Base-by-base conservation (phyloP, 2,329 filamentous ascomycete genomes). In the Lasiodiplodia gonubiensis region DNA sequence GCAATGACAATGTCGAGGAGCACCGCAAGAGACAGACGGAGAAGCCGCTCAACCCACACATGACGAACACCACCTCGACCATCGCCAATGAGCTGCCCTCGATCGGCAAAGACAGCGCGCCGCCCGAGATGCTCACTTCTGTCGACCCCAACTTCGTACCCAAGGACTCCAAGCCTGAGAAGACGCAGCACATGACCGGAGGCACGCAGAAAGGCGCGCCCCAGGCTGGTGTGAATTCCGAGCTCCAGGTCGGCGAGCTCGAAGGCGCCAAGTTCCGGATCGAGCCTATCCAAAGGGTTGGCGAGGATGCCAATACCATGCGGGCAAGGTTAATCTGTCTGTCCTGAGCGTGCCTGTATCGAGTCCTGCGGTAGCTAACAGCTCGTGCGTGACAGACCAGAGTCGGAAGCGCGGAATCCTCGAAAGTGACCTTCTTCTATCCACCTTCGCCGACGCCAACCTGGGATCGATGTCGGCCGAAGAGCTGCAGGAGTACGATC, bases 361-460 rank as follows among this genome's bases (percentile, higher is more conserved):
- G 49, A 42, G 60, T 30, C 55, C 68, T 48, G 27, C 25, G 3
- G 4, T 10, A n/a, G 51, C 64, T 63, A 37, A 63, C 46, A 25
- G 4, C 11, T 21, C 21, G 8, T 25, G 59, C 25, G n/a, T 18
- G 52, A 66, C 74, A 97, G 94, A 99, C 84, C 95, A 99, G 83
- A 95, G 92, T 80, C 92, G 95, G 74, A 99, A 99, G 82, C 90
- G 95, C 78, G 95, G 95, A 73, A 98, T 92, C 72, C 90, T 98
- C 76, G 95, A 99, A 80, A 94, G 92, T 70, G 95, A 99, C 79
- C 92, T 99, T 66, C 88, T 99, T 70, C 91, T 98, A 72, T 97
- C 93, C 69, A 99, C 95, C 71, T 99, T 99, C 78, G 95, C 95
- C 71, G 88, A 94, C 72, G 83, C 85, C 66, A 86, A 96, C 80